Conservation (phyloP, 1,139 yeast genomes). For the Pichiaceae sp. region DNA sequence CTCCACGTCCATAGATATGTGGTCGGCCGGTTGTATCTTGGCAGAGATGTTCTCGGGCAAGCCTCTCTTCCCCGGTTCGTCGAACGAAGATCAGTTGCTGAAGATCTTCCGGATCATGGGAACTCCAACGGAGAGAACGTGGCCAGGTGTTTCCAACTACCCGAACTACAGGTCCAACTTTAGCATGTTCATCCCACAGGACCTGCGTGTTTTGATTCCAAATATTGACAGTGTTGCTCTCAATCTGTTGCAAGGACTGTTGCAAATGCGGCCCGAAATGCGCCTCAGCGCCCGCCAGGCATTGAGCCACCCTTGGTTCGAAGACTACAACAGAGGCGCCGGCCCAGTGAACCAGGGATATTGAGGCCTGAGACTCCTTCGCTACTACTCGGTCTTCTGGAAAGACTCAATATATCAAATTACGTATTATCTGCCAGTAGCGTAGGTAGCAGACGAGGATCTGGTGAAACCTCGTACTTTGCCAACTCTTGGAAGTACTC, state of each 20-base stretch:
- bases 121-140: constrained; percentile 88
- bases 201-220: constrained; percentile 69
- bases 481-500: constrained; percentile 8
- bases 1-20: constrained; percentile 92
- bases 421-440: background rate
- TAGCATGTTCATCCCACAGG: constrained; percentile 76
- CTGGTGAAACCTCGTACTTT: constrained; percentile 3
- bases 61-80: constrained; percentile 92
- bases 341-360: background rate
- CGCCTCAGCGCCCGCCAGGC: constrained; percentile 90
- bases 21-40: constrained; percentile 98
- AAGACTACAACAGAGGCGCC: constrained; percentile 44
- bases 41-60: constrained; percentile 99
- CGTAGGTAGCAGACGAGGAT: constrained; percentile 2
- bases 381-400: background rate
- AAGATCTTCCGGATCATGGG: constrained; percentile 92
- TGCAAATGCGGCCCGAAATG: constrained; percentile 89
- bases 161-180: constrained; percentile 82
- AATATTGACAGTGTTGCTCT: constrained; percentile 73
- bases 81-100: constrained; percentile 88
- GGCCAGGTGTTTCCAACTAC: constrained; percentile 88
- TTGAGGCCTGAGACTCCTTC: background rate
- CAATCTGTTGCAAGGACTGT: constrained; percentile 64
- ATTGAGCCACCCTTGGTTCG: constrained; percentile 92
- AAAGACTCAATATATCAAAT: background rate